Conservation (phyloP, 495 filamentous ascomycete genomes). For the Penicillium crystallinum region DNA sequence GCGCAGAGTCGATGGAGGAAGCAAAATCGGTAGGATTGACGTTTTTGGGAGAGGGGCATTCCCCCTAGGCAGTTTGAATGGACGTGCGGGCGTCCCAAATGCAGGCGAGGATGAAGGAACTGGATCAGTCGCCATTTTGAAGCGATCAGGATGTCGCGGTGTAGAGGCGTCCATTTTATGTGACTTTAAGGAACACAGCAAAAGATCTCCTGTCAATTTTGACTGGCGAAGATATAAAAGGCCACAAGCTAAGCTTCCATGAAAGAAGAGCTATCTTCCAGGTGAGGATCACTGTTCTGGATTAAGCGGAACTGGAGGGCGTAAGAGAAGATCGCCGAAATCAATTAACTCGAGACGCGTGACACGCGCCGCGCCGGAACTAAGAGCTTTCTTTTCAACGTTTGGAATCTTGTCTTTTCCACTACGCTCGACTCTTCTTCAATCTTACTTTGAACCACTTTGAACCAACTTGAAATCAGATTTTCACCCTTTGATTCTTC, state of each 20-base stretch:
- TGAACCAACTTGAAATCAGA: too few species aligned
- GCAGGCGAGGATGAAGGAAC: constrained; percentile 86
- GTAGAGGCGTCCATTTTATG: constrained; percentile 24
- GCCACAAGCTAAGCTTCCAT: neutral
- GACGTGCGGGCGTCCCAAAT: constrained; percentile 77
- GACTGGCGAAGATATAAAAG: neutral
- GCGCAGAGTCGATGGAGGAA: constrained; percentile 79
- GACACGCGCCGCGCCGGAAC: constrained; percentile 10
- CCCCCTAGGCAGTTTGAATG: constrained; percentile 46
- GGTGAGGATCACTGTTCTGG: neutral
- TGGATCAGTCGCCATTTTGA: constrained; percentile 41
- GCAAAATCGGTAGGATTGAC: constrained; percentile 79
- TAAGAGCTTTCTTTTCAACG: neutral
- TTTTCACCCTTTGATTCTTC: neutral
- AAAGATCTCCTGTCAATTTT: neutral
- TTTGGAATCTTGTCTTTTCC: neutral
- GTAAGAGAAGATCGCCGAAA: neutral
- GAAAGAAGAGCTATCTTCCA: neutral
- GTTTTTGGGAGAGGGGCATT: constrained; percentile 53
- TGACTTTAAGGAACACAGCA: neutral
- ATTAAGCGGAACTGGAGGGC: neutral
- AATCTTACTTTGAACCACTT: neutral
- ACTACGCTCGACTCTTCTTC: neutral
- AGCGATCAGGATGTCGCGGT: constrained; percentile 25
- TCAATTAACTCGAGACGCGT: constrained; percentile 19